Evolutionary conservation across 768 basidiomycete genomes (phyloP), one percentile per base, ranked within the genome.

Genomic region (Mycena polygramma): DNA sequence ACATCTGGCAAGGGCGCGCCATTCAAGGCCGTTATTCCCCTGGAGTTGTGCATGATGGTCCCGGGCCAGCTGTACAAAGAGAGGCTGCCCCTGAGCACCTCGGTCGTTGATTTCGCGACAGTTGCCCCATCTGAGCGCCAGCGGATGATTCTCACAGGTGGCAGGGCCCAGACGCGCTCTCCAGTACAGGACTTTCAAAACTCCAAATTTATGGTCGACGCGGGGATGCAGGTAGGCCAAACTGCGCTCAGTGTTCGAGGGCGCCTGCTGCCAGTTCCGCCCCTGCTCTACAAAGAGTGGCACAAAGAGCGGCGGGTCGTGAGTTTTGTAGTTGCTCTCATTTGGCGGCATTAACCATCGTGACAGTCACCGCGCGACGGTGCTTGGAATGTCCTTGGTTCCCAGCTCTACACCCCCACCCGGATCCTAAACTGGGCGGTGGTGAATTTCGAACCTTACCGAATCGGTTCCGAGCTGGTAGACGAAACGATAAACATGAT

Each of bases 31-130:
- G 74, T 77, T 22, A 66, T 86, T 10, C 86, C 86, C 0, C 79
- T 83, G 0, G 85, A 87, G 62, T 57, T 85, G 0, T 85, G 83
- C 57, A 24, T 63, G 2, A 55, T 87, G 39, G 62, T 77, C 0
- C 77, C 80, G 0, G 77, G 82, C 3, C 86, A 87, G 57, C 70
- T 84, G 1, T 87, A 80, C 70, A 83, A 75, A 41, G 80, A 79
- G 60, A 83, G 79, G 68, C 61, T 87, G 6, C 79, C 81, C 0
- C 76, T 71, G 0, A 79, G 67, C 77, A 36, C 76, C 14, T 54
- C 72, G 3, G 82, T 85, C 74, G 80, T 87, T 0, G 70, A 73
- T 0, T 84, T 85, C 53, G 75, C 85, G 0, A 80, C 81, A 0
- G 76, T 83, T 60, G 81, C 72, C 24, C 86, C 86, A 1, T 63